These are phyloP conservation scores for Clarireedia hainanense DNA, from an alignment of 2,329 filamentous ascomycete species.

Conservation along the genomic window DNA sequence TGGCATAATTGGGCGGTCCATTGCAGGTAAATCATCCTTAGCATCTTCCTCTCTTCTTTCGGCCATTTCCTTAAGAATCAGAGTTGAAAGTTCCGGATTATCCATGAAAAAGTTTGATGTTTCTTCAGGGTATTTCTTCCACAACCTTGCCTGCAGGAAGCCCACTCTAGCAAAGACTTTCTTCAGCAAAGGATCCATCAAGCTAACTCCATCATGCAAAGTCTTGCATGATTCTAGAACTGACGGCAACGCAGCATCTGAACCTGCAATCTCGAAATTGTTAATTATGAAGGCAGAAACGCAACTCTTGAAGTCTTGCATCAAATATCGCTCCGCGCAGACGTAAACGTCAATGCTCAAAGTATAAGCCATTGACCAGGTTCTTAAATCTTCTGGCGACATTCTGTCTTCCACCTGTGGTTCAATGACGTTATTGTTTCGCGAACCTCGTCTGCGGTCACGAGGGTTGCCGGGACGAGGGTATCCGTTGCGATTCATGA, in stretches of 20 bases:
- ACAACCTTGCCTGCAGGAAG: slow-evolving; percentile 39
- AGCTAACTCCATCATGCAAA: slow-evolving; percentile 37
- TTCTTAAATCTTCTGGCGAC: slow-evolving; percentile 37
- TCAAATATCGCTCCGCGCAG: slow-evolving; percentile 40
- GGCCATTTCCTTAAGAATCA: slow-evolving; percentile 41
- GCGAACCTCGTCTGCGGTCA: slow-evolving; percentile 15
- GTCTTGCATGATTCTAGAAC: slow-evolving; percentile 38
- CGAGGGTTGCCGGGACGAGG: slow-evolving; percentile 13
- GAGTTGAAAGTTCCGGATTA: slow-evolving; percentile 39
- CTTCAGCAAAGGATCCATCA: slow-evolving; percentile 36
- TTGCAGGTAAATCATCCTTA: slow-evolving; percentile 35
- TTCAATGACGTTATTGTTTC: slow-evolving; percentile 16
- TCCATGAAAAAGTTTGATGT: slow-evolving; percentile 36
- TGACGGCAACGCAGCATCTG: slow-evolving; percentile 24
- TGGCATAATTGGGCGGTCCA: slow-evolving; percentile 8
- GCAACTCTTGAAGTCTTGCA: slow-evolving; percentile 37
- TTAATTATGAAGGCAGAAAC: slow-evolving; percentile 38
- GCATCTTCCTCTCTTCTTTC: slow-evolving; percentile 35
- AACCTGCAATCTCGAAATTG: slow-evolving; percentile 30
- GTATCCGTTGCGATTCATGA: slow-evolving; percentile 15
- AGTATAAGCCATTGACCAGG: slow-evolving; percentile 40
- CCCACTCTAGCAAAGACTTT: slow-evolving; percentile 43
- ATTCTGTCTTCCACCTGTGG: slow-evolving; percentile 24
- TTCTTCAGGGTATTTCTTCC: slow-evolving; percentile 34
- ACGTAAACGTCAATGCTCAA: slow-evolving; percentile 43